These are phyloP conservation scores for Blastobotrys serpentis DNA, from an alignment of 1,139 yeast species.

Conservation along the genomic window DNA sequence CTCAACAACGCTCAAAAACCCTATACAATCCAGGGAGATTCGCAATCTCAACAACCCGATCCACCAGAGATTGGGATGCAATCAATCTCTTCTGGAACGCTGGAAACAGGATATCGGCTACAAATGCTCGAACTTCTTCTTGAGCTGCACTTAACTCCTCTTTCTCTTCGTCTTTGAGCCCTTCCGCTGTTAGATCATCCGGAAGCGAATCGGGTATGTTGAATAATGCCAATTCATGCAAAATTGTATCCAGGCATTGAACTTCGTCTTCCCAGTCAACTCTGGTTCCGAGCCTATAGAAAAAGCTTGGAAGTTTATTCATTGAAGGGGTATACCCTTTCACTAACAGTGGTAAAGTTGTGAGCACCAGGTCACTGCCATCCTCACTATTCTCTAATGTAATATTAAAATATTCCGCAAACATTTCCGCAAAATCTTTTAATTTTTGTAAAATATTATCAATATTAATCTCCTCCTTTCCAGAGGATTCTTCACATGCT, in stretches of 20 bases:
- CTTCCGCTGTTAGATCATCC: constrained; percentile 1
- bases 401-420: constrained; percentile 72
- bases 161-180: constrained; percentile 32
- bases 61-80: constrained; percentile 55
- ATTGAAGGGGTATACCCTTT: constrained; percentile 62
- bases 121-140: constrained; percentile 21
- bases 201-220: constrained; percentile 62
- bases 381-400: constrained; percentile 30
- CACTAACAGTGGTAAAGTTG: constrained; percentile 65
- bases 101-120: constrained; percentile 69
- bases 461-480: constrained; percentile 13
- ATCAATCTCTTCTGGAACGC: constrained; percentile 59
- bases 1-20: constrained; percentile 86
- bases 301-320: constrained; percentile 63
- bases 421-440: constrained; percentile 57
- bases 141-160: constrained; percentile 23
- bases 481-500: constrained; percentile 8
- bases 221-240: constrained; percentile 67
- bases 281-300: constrained; percentile 56
- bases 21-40: constrained; percentile 86
- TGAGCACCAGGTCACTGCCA: constrained; percentile 21
- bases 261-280: constrained; percentile 68
- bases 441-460: constrained; percentile 18
- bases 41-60: constrained; percentile 78
- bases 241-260: constrained; percentile 61